phyloP scores from a whole-genome alignment of 2,329 filamentous ascomycete genomes.

The Nemania bipapillata region DNA sequence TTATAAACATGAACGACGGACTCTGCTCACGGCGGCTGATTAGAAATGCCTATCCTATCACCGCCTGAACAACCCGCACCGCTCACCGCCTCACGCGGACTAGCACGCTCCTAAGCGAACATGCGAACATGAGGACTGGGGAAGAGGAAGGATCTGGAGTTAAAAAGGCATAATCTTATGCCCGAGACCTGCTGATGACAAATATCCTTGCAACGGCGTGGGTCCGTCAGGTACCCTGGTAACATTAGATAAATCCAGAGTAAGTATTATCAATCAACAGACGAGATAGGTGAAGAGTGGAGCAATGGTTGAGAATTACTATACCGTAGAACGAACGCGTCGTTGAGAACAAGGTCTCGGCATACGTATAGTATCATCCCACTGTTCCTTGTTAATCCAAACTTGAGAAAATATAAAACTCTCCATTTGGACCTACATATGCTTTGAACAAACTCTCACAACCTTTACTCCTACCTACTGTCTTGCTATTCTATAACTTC shows the following conservation, averaged over 20 bases:
- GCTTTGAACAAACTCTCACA: slow-evolving; percentile 6
- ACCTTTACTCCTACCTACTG: slow-evolving; percentile 2
- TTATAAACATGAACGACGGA: slow-evolving; percentile 2
- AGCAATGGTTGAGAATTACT: slow-evolving; percentile 4
- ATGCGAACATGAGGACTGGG: not conserved
- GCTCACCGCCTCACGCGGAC: not conserved
- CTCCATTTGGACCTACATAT: not conserved
- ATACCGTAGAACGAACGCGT: not conserved
- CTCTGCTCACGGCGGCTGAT: slow-evolving; percentile 6
- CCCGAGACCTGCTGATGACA: not conserved
- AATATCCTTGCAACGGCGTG: slow-evolving; percentile 1
- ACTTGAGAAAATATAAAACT: slow-evolving; percentile 12
- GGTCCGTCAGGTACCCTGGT: not conserved
- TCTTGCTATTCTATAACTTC: slow-evolving; percentile 6
- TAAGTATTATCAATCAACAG: slow-evolving; percentile 7
- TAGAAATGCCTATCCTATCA: slow-evolving; percentile 11
- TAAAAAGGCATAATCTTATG: not conserved
- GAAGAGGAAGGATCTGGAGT: not conserved
- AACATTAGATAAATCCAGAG: not conserved
- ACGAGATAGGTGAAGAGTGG: not conserved
- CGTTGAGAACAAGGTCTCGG: not conserved
- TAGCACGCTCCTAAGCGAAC: not conserved
- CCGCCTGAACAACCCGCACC: not conserved
- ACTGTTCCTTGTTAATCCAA: not conserved
- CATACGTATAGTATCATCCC: not conserved